Evolutionary conservation across 768 basidiomycete genomes (phyloP).

Genomic region (Xanthoconium purpureum): DNA sequence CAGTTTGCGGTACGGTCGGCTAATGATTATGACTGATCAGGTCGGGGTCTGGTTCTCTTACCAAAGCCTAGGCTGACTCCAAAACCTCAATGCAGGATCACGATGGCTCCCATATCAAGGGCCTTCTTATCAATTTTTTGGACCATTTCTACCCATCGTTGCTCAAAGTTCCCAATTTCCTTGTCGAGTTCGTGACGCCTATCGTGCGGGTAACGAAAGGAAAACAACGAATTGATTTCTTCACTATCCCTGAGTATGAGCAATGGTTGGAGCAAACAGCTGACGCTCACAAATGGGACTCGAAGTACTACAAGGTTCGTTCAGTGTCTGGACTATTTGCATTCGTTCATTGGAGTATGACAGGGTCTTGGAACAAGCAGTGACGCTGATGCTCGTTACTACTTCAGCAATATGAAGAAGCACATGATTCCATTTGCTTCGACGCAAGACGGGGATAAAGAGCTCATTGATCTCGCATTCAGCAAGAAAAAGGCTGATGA

Average conservation of each 20-base stretch:
- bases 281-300: conserved; percentile 77
- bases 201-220: conserved; percentile 92
- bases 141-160: conserved; percentile 97
- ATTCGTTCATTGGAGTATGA: neutral
- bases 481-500: conserved; percentile 99
- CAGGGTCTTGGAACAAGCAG: conserved; percentile 96
- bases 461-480: conserved; percentile 95
- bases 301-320: conserved; percentile 95
- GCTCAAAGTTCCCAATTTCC: conserved; percentile 83
- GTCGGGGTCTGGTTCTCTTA: conserved; percentile 37
- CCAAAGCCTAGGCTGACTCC: neutral
- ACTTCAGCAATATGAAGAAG: conserved; percentile 88
- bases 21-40: conserved; percentile 99
- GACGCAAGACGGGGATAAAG: conserved; percentile 76
- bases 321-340: neutral
- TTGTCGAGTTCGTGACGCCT: conserved; percentile 98
- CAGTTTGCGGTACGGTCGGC: conserved; percentile 82
- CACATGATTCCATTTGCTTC: conserved; percentile 93
- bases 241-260: conserved; percentile 96
- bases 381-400: conserved; percentile 85
- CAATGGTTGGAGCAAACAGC: conserved; percentile 82
- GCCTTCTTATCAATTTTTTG: conserved; percentile 96
- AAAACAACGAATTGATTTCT: conserved; percentile 79
- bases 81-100: conserved; percentile 68
- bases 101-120: conserved; percentile 99